Percentiles rank a stretch among this genome's conserved stretches.
Conservation (phyloP, 371 early-diverging fungal genomes). For the Actinomortierella ambigua region DNA sequence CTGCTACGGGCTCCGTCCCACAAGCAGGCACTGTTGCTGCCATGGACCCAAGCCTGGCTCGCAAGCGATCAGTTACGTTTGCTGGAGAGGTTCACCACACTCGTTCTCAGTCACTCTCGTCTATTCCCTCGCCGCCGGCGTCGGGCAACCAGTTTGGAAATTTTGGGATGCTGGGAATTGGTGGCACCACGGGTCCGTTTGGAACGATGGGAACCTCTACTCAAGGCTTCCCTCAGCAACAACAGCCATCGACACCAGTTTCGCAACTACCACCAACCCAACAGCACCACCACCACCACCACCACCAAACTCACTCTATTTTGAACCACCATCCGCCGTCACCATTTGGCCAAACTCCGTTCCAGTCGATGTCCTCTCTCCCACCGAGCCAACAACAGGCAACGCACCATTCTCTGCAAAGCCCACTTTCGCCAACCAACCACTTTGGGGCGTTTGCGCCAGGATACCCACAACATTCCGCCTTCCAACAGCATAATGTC, state of each 20-base stretch:
- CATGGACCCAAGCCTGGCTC: slow-evolving; percentile 32
- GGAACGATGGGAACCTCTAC: slow-evolving; percentile 7
- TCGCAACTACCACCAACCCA: slow-evolving; percentile 9
- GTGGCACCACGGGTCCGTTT: slow-evolving; percentile 19
- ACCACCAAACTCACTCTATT: slow-evolving; percentile 12
- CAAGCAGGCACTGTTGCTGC: too few relatives aligned
- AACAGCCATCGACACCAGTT: slow-evolving; percentile 14
- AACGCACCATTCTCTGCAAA: too few relatives aligned
- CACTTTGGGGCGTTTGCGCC: too few relatives aligned
- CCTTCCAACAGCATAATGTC: slow-evolving; percentile 14
- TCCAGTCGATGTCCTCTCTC: too few relatives aligned
- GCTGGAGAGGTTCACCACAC: slow-evolving; percentile 36
- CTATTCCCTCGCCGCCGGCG: slow-evolving; percentile 20
- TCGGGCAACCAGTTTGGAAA: slow-evolving; percentile 4
- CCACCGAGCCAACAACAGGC: too few relatives aligned
- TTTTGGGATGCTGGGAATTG: slow-evolving; percentile 25
- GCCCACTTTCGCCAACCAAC: too few relatives aligned
- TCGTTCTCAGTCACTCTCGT: slow-evolving; percentile 32
- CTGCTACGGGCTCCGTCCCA: slow-evolving; percentile 3
- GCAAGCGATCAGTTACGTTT: slow-evolving; percentile 39
- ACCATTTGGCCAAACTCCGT: too few relatives aligned
- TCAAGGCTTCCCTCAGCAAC: slow-evolving; percentile 7
- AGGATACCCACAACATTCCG: too few relatives aligned
- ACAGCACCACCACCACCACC: slow-evolving; percentile 22
- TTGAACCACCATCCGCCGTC: too few relatives aligned